phyloP scores from a whole-genome alignment of 2,329 filamentous ascomycete genomes.

The Hypoxylon sp. region DNA sequence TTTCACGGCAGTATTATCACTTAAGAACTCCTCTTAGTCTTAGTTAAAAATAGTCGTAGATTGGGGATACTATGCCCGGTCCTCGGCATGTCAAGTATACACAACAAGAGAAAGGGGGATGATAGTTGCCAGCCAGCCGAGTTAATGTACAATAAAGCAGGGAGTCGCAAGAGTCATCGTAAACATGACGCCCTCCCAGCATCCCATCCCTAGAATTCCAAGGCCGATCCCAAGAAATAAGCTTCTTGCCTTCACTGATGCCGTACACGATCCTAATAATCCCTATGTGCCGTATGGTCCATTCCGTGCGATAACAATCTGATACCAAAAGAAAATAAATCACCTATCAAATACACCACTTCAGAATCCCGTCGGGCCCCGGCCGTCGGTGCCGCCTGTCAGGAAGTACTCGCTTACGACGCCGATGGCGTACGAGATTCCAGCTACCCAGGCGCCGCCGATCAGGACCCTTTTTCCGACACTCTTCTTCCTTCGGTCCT shows the following conservation, averaged over 20 bases:
- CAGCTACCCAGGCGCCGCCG: conserved; percentile 66
- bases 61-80: conserved; percentile 11
- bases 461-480: conserved; percentile 62
- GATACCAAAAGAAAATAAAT: conserved; percentile 9
- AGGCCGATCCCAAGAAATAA: conserved; percentile 20
- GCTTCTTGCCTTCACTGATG: conserved; percentile 23
- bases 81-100: conserved; percentile 11
- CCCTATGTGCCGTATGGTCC: conserved; percentile 8
- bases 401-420: conserved; percentile 69
- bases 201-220: conserved; percentile 18
- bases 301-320: conserved; percentile 7
- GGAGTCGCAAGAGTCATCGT: conserved; percentile 25
- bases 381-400: conserved; percentile 59
- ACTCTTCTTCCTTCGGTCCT: conserved; percentile 53
- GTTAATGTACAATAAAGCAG: conserved; percentile 32
- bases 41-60: conserved; percentile 11
- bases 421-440: conserved; percentile 68
- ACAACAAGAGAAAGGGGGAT: conserved; percentile 28
- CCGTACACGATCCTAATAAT: conserved; percentile 14
- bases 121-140: conserved; percentile 21
- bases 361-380: conserved; percentile 53
- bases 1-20: background rate
- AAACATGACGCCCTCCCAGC: conserved; percentile 16
- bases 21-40: background rate
- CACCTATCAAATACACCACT: background rate